Evolutionary conservation across 495 filamentous ascomycete species (phyloP).

Genomic region (Aspergillus campestris): DNA sequence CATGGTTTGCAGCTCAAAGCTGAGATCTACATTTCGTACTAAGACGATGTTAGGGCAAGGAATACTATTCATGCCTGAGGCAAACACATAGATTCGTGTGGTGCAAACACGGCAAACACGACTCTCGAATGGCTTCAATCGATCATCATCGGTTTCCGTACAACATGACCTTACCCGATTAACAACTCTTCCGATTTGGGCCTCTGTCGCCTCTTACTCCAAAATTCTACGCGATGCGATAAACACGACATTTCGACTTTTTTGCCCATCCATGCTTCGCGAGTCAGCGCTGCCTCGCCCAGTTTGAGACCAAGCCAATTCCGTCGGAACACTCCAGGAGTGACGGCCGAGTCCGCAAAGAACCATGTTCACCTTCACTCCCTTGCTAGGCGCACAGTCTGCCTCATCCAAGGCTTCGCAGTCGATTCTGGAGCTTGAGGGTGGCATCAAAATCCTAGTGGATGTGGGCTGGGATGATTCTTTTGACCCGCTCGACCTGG

Average conservation of each 20-base stretch:
- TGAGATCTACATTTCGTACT: no score
- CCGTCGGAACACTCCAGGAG: constrained; percentile 4
- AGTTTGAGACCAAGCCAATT: neutral
- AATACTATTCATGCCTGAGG: no score
- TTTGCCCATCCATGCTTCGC: no score
- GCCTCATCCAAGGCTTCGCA: constrained; percentile 73
- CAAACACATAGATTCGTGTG: neutral
- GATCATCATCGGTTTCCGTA: no score
- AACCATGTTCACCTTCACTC: constrained; percentile 89
- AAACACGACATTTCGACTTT: no score
- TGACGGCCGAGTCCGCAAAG: constrained; percentile 8
- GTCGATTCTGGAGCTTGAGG: constrained; percentile 92
- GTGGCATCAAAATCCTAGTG: constrained; percentile 87
- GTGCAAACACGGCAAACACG: constrained; percentile 5
- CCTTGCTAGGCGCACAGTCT: constrained; percentile 84
- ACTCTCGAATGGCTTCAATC: neutral
- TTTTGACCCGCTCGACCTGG: constrained; percentile 73
- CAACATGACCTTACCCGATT: no score
- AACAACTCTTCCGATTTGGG: no score
- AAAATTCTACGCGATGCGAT: neutral
- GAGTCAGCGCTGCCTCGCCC: no score
- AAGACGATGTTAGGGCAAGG: no score
- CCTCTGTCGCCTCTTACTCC: no score
- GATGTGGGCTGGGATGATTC: constrained; percentile 94
- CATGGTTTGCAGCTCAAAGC: no score